Evolutionary conservation across 306 rosid species (phyloP).

Genomic region (Acacia acuminata): DNA sequence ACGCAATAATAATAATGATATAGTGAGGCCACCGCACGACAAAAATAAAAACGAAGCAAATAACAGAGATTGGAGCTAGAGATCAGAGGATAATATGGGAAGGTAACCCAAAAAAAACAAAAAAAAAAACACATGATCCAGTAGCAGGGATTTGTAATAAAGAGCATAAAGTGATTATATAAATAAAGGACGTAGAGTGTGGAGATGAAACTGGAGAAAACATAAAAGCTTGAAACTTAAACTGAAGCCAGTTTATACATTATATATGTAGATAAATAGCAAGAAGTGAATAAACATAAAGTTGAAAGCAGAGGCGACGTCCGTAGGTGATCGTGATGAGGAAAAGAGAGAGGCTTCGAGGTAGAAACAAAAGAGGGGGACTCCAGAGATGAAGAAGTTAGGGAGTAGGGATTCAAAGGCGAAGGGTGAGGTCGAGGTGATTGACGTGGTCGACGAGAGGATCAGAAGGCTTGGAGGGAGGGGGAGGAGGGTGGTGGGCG

Average conservation of each 20-base stretch:
- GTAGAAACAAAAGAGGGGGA: not conserved
- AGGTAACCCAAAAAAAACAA: too few species aligned
- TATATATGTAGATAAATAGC: not conserved
- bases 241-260: not conserved
- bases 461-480: not conserved
- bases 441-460: slow-evolving; percentile 10
- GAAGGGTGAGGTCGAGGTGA: slow-evolving; percentile 47
- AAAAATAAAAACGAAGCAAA: too few species aligned
- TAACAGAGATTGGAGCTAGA: too few species aligned
- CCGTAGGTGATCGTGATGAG: not conserved
- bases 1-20: too few species aligned
- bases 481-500: not conserved
- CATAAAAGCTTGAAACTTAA: slow-evolving; percentile 1
- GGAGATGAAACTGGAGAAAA: not conserved
- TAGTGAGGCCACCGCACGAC: too few species aligned
- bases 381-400: not conserved
- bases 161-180: too few species aligned
- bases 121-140: too few species aligned
- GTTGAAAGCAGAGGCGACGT: not conserved
- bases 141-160: too few species aligned
- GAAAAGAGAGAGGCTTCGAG: not conserved
- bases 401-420: slow-evolving; percentile 4
- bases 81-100: too few species aligned
- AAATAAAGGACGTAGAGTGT: too few species aligned
- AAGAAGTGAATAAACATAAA: not conserved